Conservation (phyloP, 2,329 filamentous ascomycete genomes). For the Saccharata proteae region DNA sequence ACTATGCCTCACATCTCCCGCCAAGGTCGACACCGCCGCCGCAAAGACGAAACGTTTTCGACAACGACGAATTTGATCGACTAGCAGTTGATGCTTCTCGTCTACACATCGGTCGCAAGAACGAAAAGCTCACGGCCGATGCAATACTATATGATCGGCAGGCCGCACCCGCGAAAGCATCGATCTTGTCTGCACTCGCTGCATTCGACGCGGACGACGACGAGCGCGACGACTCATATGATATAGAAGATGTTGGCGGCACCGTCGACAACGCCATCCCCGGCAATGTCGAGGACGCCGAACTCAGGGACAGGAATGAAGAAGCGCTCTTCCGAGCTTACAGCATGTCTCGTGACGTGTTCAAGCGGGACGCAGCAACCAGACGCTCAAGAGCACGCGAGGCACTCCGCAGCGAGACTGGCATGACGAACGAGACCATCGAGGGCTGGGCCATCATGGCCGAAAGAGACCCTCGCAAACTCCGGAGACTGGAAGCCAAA, state of each 20-base stretch:
- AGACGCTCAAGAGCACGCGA: constrained; percentile 51
- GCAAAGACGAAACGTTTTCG: constrained; percentile 60
- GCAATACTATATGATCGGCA: constrained; percentile 55
- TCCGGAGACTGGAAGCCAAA: constrained; percentile 58
- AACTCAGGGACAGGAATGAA: constrained; percentile 49
- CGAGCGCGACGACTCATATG: constrained; percentile 94
- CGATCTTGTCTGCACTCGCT: constrained; percentile 77
- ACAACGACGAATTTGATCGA: constrained; percentile 67
- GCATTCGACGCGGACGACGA: constrained; percentile 91
- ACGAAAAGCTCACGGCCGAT: constrained; percentile 54
- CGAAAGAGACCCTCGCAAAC: constrained; percentile 54
- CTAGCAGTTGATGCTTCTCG: constrained; percentile 54
- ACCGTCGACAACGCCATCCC: constrained; percentile 56
- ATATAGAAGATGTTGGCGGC: constrained; percentile 81
- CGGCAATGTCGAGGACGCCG: constrained; percentile 40
- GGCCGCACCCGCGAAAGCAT: constrained; percentile 61
- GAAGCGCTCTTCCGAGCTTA: constrained; percentile 63
- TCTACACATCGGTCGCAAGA: constrained; percentile 67
- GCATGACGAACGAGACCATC: constrained; percentile 85
- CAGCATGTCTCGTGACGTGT: constrained; percentile 50
- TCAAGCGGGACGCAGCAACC: constrained; percentile 59
- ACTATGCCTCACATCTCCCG: constrained; percentile 30
- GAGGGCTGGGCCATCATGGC: constrained; percentile 94
- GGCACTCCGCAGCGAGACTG: constrained; percentile 60
- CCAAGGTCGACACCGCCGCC: constrained; percentile 49